Conservation (phyloP, 2,329 filamentous ascomycete genomes). For the Ambrosiella beaveri region DNA sequence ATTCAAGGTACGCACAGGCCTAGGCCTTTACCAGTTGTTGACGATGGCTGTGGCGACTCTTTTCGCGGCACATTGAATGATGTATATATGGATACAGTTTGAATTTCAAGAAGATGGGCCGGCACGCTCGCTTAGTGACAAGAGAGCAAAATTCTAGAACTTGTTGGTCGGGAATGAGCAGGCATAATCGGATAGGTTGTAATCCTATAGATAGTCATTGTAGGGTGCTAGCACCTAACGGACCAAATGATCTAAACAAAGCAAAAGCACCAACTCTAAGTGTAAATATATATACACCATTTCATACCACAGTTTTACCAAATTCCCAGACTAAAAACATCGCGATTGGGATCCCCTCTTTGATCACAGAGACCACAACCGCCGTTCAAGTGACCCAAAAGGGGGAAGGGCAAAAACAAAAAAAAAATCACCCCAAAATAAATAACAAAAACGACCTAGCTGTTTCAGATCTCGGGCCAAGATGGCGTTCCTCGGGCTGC, state of each 20-base stretch:
- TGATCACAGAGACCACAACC: neutral
- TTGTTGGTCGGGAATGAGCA: neutral
- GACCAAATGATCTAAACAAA: neutral
- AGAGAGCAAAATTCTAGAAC: neutral
- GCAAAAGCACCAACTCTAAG: neutral
- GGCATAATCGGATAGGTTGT: neutral
- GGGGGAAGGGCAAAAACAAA: neutral
- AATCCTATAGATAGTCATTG: neutral
- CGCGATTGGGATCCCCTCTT: neutral
- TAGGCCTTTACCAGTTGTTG: neutral
- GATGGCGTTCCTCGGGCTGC: constrained; percentile 6
- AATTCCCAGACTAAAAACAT: no score
- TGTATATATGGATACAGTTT: neutral
- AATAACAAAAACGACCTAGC: neutral
- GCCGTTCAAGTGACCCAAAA: neutral
- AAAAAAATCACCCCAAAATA: neutral
- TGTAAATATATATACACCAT: no score
- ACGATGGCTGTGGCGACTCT: neutral
- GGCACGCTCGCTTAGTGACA: neutral
- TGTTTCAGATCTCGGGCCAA: constrained; percentile 10
- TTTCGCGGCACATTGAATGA: neutral
- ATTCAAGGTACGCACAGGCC: no score
- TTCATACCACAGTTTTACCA: no score
- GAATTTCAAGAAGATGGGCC: neutral
- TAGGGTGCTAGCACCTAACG: neutral